phyloP scores from a whole-genome alignment of 305 asterid genomes.

The Rubia occidens region DNA sequence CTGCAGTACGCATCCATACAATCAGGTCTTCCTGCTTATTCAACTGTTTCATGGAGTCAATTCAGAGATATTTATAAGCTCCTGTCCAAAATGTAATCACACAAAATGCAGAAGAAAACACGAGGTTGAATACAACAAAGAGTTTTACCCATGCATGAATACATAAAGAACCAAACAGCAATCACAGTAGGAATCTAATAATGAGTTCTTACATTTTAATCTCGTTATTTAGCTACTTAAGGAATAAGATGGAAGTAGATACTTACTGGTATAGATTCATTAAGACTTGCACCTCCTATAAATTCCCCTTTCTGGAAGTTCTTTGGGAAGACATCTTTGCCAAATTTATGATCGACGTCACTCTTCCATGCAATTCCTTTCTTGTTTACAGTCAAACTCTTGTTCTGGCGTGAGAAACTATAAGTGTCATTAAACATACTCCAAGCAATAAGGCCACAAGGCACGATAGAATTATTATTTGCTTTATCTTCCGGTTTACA shows the following conservation, averaged over 20 bases:
- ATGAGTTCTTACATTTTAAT: neutral
- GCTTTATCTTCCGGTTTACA: constrained; percentile 62
- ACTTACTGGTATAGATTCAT: constrained; percentile 48
- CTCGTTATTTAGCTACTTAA: constrained; percentile 4
- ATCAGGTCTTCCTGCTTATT: constrained; percentile 74
- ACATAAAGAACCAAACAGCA: neutral
- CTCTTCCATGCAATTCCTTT: constrained; percentile 76
- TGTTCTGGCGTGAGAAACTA: constrained; percentile 37
- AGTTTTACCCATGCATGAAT: neutral
- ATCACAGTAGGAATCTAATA: neutral
- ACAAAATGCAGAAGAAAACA: neutral
- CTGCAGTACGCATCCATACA: constrained; percentile 96
- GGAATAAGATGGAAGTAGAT: constrained; percentile 4
- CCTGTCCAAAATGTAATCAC: neutral
- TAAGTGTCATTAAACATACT: constrained; percentile 80
- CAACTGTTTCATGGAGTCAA: constrained; percentile 43
- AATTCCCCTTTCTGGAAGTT: constrained; percentile 57
- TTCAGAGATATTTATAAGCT: constrained; percentile 9
- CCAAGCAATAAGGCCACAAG: constrained; percentile 94
- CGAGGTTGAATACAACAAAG: neutral
- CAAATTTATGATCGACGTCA: constrained; percentile 75
- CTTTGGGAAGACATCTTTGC: constrained; percentile 54
- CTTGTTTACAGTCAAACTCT: constrained; percentile 42
- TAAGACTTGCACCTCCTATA: constrained; percentile 50
- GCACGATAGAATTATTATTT: constrained; percentile 44